Base-by-base conservation (phyloP, 2,329 filamentous ascomycete genomes). In the Microdochium paspali region DNA sequence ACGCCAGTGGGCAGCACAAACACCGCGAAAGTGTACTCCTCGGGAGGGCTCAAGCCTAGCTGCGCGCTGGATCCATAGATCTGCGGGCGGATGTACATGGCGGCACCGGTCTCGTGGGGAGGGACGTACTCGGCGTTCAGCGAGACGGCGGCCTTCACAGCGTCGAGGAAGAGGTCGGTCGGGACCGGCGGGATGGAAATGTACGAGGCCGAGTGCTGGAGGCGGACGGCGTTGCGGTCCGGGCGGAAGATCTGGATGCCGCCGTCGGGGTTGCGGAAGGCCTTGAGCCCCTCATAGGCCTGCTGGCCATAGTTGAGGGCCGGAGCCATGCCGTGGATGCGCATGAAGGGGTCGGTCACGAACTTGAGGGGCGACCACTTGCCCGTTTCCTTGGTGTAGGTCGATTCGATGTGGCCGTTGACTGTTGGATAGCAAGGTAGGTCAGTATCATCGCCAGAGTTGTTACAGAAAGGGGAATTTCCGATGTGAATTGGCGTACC, bases 201-300 rank as follows among this genome's bases (percentile, higher is more conserved):
- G 61, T 85, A 90, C 46, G 80, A 80, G 42, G 89, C 88, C 13
- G 87, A 93, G 71, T 90, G 82, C 63, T 89, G 85, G 74, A 97
- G 80, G 50, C 91, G 87, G 39, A 71, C 67, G 31, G 90, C 93
- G 65, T 97, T 97, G 62, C 84, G 82, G 60, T 84, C 77, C 0
- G 91, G 87, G 4, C 91, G 85, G 80, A 97, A 97, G 65, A 97
- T 80, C 63, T 82, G 80, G 69, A 97, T 90, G 50, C 73, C 63
- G 64, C 85, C 80, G 49, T 77, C 72, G 18, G 89, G 86, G 2
- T 76, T 73, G 53, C 91, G 89, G 77, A 96, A 96, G 47, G 91
- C 90, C 69, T 97, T 97, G 64, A 97, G 82, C n/a, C 93, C 93
- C 66, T 98, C 93, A 73, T 95, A 98, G 59, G 89, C 91, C 71